A percentile compares a stretch with the other conserved stretches of the same genome.
These are phyloP conservation scores for Aspergillus panamensis DNA, from an alignment of 495 filamentous ascomycete genomes.

Conservation along the genomic window DNA sequence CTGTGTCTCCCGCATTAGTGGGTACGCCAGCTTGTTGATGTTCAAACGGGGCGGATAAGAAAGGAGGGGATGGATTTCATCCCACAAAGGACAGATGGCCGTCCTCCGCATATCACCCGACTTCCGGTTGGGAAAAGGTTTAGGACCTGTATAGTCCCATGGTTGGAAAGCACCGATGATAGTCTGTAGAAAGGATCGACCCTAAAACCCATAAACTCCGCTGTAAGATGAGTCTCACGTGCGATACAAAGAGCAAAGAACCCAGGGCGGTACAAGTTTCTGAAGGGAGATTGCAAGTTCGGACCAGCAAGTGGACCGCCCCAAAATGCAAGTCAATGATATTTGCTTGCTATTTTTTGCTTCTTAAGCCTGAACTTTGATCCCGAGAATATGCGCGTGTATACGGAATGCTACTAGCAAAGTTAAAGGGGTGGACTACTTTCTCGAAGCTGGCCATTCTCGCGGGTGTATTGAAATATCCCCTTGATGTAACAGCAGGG, in stretches of 20 bases:
- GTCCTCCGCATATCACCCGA: no score
- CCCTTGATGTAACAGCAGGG: neutral
- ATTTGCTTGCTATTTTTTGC: neutral
- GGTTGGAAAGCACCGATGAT: neutral
- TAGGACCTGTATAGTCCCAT: neutral
- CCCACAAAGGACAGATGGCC: no score
- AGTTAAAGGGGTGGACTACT: no score
- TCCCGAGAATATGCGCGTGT: no score
- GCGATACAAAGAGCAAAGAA: neutral
- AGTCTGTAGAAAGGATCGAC: neutral
- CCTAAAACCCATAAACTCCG: neutral
- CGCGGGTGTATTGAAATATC: neutral
- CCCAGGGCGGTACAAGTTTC: conserved; percentile 4
- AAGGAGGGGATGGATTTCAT: conserved; percentile 3
- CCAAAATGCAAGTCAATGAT: neutral
- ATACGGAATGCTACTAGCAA: no score
- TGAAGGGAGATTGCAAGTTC: neutral
- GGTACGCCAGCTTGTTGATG: conserved; percentile 16
- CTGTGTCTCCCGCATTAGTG: conserved; percentile 36
- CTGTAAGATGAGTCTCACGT: neutral
- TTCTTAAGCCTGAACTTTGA: no score
- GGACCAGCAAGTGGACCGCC: neutral
- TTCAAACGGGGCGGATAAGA: conserved; percentile 8
- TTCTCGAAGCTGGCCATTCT: neutral
- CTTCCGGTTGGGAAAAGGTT: no score